Evolutionary conservation across 805 yeast genomes (phyloP), one percentile per base, ranked within the genome.

Genomic region (Sugiyamaella qingdaonensis): DNA sequence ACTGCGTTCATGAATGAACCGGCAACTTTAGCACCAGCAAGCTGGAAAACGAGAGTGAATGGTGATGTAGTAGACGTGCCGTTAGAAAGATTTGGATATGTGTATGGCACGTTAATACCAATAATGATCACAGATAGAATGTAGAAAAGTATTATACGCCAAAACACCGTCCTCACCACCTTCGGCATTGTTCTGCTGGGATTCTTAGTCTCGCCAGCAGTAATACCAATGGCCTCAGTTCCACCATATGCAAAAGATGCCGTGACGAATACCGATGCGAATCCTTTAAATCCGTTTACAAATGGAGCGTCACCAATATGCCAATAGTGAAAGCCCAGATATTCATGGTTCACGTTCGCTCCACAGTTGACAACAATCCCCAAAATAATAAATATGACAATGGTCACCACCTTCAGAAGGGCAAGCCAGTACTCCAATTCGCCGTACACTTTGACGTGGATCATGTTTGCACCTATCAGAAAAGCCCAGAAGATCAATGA

Each of bases 371-470:
- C 82, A 8, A 80, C 74, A 53, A 82, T 75, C 52, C 84, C 76
- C 48, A 81, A 64, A 55, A 82, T 79, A 52, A 81, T 70, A 64
- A 81, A 83, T 18, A 89, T 88, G 19, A 81, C 63, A 62, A 86
- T 78, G 34, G 86, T 78, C 49, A 85, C 56, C 33, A 86, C 80
- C 66, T 86, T 86, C 67, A 86, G 72, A 14, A 78, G 62, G 0
- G 86, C 81, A 59, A 82, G 76, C 84, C 85, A 85, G 66, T 81
- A 86, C 61, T 82, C 88, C n/a, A 80, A 72, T 52, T 82, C 78
- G 51, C 84, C 78, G 53, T 81, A 69, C 27, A 78, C 77, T 55
- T 68, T 69, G n/a, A 79, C 84, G 48, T 78, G 79, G 54, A 79
- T 71, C 39, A 78, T 68, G 62, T 80, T 79, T 49, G 65, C 61